Base-by-base conservation (phyloP, 257 asterid species). In the Oldenlandia corymbosa region DNA sequence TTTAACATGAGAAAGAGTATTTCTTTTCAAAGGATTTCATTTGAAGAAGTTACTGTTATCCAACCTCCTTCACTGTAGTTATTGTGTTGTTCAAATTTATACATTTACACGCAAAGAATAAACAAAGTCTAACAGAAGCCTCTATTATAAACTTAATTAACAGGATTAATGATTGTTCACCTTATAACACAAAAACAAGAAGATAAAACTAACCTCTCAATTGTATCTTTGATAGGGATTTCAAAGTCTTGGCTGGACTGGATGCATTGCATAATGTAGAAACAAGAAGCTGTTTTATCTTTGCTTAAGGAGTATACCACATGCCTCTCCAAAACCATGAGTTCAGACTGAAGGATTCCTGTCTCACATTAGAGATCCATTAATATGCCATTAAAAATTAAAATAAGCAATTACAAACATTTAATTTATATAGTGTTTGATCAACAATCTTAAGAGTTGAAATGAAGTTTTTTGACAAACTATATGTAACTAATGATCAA, bases 241-340 rank as follows among this genome's bases (percentile, higher is more conserved):
- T 60, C 58, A 61, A 76, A 48, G 7, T 26, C 62, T 27, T 24
- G 49, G 50, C 75, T 41, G n/a, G 85, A 52, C 58, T 67, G 68
- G 13, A 72, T 46, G 71, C 80, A 77, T 62, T 58, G 80, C 79
- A 89, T 74, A 54, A 89, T 78, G 65, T 78, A 86, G 78, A 86
- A 83, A 62, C 62, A 83, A 67, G 84, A 68, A 9, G 88, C 80
- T 10, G 83, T 71, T 67, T 81, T 83, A 68, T 72, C 81, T 77
- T 81, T 78, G 64, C 77, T 80, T 54, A 86, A 66, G 17, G 88
- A 84, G 71, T 86, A 78, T 17, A 72, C 79, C 76, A 76, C 62
- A 69, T 72, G 80, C 77, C 68, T 69, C 82, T 84, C 95, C 81
- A 89, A 67, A 60, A 83, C 74, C 82, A 11, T 67, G 56, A 86